These are phyloP conservation scores for Quercus lobata DNA, from an alignment of 331 rosid genomes.

Conservation along the genomic window DNA sequence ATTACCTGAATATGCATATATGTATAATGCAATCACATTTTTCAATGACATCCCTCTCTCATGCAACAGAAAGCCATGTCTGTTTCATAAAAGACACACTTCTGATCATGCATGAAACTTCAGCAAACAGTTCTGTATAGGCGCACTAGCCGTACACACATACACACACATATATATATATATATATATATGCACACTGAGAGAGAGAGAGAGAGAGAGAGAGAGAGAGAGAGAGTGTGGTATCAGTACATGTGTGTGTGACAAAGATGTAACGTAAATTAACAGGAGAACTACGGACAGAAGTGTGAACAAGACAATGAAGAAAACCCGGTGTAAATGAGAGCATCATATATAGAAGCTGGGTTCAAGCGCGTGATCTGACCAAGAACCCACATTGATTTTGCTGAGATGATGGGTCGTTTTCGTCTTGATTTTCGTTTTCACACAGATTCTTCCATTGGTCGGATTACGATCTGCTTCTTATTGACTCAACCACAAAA, in stretches of 20 bases:
- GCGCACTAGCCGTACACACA: constrained; percentile 43
- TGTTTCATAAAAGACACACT: constrained; percentile 43
- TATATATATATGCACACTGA: constrained; percentile 8
- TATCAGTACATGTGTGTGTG: constrained; percentile 18
- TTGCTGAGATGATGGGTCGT: constrained; percentile 34
- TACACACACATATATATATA: too few relatives aligned
- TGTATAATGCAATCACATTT: constrained; percentile 18
- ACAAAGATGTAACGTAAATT: constrained; percentile 34
- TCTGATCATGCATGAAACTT: constrained; percentile 56
- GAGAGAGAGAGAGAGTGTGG: constrained; percentile 14
- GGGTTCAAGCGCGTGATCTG: constrained; percentile 32
- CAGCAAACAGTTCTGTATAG: constrained; percentile 53
- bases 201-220: constrained; percentile 25
- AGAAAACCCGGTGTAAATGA: constrained; percentile 24
- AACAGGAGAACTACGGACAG: constrained; percentile 10
- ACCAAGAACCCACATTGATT: constrained; percentile 34
- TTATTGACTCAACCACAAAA: not conserved
- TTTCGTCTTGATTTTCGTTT: constrained; percentile 45
- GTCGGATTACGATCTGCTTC: not conserved
- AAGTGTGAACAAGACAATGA: constrained; percentile 19
- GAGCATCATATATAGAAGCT: constrained; percentile 22
- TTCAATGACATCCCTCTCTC: constrained; percentile 35
- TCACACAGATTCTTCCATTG: constrained; percentile 34
- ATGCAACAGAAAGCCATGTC: constrained; percentile 43
- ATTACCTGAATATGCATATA: constrained; percentile 11